Percentiles rank a stretch among this genome's conserved stretches.
Conservation (phyloP, 129 eudicot genomes). For the Artemisia argyi region DNA sequence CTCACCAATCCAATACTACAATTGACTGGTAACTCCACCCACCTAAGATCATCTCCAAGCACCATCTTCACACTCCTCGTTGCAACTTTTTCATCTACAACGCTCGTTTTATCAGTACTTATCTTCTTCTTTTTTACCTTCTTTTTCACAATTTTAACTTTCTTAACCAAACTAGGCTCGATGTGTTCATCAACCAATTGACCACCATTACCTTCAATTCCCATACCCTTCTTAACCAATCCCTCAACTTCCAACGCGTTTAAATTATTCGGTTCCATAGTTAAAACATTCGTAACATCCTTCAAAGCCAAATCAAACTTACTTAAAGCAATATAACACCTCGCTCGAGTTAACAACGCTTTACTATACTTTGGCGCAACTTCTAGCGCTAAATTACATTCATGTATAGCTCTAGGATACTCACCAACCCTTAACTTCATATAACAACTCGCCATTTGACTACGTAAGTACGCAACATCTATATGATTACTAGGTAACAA, state of each 20-base stretch:
- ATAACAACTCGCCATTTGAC: conserved; percentile 79
- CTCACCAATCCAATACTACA: conserved; percentile 68
- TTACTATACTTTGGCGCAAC: conserved; percentile 88
- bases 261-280: conserved; percentile 76
- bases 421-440: conserved; percentile 87
- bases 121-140: conserved; percentile 43
- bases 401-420: conserved; percentile 80
- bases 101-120: conserved; percentile 48
- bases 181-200: conserved; percentile 32
- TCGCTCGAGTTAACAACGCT: conserved; percentile 82
- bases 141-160: conserved; percentile 38
- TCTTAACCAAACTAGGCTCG: conserved; percentile 30
- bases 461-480: conserved; percentile 67
- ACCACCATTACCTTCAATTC: conserved; percentile 44
- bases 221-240: conserved; percentile 14
- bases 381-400: conserved; percentile 88
- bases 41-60: conserved; percentile 87
- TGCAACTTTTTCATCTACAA: conserved; percentile 58
- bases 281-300: conserved; percentile 72
- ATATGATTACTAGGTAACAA: conserved; percentile 72
- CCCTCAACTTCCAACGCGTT: conserved; percentile 63
- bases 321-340: conserved; percentile 66
- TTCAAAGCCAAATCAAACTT: conserved; percentile 72
- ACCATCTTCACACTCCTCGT: conserved; percentile 71
- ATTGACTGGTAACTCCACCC: conserved; percentile 68